Evolutionary conservation across 345 rosid genomes (phyloP).

Genomic region (Hypericum androsaemum): DNA sequence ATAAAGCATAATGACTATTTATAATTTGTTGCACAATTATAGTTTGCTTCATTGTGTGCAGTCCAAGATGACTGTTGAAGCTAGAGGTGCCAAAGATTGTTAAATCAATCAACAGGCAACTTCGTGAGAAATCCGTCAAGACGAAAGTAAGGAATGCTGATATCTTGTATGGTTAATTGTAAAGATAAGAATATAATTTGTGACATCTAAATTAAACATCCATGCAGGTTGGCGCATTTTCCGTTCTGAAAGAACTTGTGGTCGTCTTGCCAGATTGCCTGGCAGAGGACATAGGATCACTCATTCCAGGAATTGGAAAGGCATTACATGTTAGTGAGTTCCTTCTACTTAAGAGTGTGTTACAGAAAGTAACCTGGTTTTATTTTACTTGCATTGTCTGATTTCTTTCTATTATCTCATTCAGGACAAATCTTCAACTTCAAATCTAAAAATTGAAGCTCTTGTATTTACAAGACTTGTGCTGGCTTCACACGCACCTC

Average conservation of each 20-base stretch:
- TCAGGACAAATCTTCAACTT: constrained; percentile 95
- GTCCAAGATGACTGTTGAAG: constrained; percentile 89
- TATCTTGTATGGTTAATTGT: constrained; percentile 3
- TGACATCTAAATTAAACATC: constrained; percentile 6
- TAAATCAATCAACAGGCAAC: constrained; percentile 82
- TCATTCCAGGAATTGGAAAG: constrained; percentile 95
- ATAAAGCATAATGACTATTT: too few relatives aligned
- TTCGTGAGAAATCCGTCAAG: constrained; percentile 94
- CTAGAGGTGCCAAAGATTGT: constrained; percentile 96
- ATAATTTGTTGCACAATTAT: neutral
- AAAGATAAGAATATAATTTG: constrained; percentile 3
- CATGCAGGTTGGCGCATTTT: constrained; percentile 93
- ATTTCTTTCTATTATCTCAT: constrained; percentile 6
- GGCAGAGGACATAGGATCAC: constrained; percentile 86
- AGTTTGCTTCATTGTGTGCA: constrained; percentile 23
- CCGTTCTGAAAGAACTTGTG: constrained; percentile 92
- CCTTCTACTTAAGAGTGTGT: constrained; percentile 11
- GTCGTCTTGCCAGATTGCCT: constrained; percentile 98
- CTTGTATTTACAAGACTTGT: constrained; percentile 82
- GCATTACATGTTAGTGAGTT: constrained; percentile 68
- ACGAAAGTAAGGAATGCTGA: constrained; percentile 53
- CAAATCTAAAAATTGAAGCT: constrained; percentile 94
- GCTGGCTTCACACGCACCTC: constrained; percentile 81
- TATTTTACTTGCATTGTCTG: constrained; percentile 5
- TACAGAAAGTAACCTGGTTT: neutral